Base-by-base conservation (phyloP, 805 yeast species). In the Kuraishia piskuri region DNA sequence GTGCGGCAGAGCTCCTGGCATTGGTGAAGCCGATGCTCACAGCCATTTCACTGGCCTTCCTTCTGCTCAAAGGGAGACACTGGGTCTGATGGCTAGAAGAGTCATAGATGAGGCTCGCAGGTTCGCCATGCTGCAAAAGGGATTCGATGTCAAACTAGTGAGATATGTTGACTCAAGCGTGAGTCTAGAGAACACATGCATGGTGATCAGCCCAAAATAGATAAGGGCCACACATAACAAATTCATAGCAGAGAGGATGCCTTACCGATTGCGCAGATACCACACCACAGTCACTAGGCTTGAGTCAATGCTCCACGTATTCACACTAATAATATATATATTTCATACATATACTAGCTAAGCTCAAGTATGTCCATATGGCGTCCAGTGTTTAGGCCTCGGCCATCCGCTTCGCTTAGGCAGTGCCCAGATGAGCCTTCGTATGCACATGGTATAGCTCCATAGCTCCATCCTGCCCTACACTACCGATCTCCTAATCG, bases 51-150 rank as follows among this genome's bases (percentile, higher is more conserved):
- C 81, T 2, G 78, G 76, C 2, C 60, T 83, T 24, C 61, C 70
- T 20, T 61, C 72, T 2, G 62, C 64, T 3, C 76, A 84, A 58
- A 74, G 94, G 58, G 83, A 79, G 59, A 54, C 58, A 25, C 55
- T 86, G 36, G 97, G 97, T 0, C 67, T 80, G 22, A 70, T 72
- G 58, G 91, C 91, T 2, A 75, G 97, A 59, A 68, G 90, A 49
- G 65, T 89, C 14, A 74, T 90, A 2, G 97, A 90, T 61, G 84
- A 85, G 56, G 83, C 90, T 20, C 72, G 97, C 55, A 72, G 73
- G 1, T 61, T 63, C 54, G 83, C 86, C 0, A 59, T 88, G 59
- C 57, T 55, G 25, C 54, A 61, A 14, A 52, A 59, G 0, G 78
- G 76, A 0, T 80, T 68, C 58, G 56, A 70, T 1, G 82, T 75